A percentile compares a stretch with the other conserved stretches of the same genome.
These are phyloP conservation scores for Fusarium mexicanum DNA, from an alignment of 2,329 filamentous ascomycete species.

Conservation along the genomic window DNA sequence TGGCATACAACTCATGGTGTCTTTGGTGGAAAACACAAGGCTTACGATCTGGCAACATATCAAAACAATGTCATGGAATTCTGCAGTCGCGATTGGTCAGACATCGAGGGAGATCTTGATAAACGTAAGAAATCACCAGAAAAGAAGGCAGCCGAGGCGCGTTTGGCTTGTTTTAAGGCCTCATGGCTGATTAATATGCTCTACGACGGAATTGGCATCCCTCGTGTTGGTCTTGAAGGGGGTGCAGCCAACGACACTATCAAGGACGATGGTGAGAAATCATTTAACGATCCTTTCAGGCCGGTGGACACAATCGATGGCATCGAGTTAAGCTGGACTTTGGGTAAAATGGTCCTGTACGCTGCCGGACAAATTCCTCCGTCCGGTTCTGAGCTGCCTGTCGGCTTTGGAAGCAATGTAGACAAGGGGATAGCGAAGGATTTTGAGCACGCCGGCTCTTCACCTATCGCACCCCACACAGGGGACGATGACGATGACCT, in stretches of 20 bases:
- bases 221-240: constrained; percentile 81
- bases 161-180: constrained; percentile 95
- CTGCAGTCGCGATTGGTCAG: constrained; percentile 83
- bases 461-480: constrained; percentile 45
- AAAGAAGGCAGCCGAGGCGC: constrained; percentile 80
- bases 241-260: constrained; percentile 74
- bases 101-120: constrained; percentile 74
- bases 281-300: constrained; percentile 84
- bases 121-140: constrained; percentile 77
- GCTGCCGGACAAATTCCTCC: constrained; percentile 88
- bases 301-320: constrained; percentile 92
- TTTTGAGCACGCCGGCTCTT: constrained; percentile 83
- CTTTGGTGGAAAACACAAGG: constrained; percentile 80
- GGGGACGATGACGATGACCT: constrained; percentile 64
- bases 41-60: constrained; percentile 91
- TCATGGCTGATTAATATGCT: constrained; percentile 98
- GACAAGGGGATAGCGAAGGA: constrained; percentile 71
- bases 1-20: constrained; percentile 99
- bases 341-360: constrained; percentile 96
- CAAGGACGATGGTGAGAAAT: constrained; percentile 74
- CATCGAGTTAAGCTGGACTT: constrained; percentile 94
- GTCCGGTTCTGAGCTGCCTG: constrained; percentile 68
- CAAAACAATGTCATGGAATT: constrained; percentile 86
- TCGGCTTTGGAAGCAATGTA: constrained; percentile 93
- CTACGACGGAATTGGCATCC: constrained; percentile 94